Evolutionary conservation across 495 filamentous ascomycete genomes (phyloP).

Genomic region (Lichenothelia convexa): DNA sequence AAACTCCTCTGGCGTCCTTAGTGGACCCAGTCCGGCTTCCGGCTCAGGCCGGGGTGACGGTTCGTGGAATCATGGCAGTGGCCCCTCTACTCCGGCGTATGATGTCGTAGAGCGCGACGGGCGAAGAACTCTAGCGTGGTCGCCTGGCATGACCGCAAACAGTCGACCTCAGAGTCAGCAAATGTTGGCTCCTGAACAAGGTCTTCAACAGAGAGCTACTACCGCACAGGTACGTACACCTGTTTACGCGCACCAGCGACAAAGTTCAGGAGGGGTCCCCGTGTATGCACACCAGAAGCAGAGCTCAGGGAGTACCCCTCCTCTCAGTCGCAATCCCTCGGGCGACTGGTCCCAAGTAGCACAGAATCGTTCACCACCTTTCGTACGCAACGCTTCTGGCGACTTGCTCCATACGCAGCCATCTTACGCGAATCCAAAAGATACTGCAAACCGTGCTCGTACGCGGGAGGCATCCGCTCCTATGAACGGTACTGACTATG

Average conservation of each 20-base stretch:
- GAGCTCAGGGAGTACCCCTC: slow-evolving; percentile 17
- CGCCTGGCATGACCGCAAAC: slow-evolving; percentile 42
- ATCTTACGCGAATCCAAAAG: too few relatives aligned
- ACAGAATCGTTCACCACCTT: too few relatives aligned
- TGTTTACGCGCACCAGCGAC: slow-evolving; percentile 12
- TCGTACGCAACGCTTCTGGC: slow-evolving; percentile 4
- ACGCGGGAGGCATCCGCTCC: slow-evolving; percentile 12
- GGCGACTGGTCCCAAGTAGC: slow-evolving; percentile 33
- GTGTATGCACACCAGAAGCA: slow-evolving; percentile 16
- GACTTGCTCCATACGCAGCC: slow-evolving; percentile 1
- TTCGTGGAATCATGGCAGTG: too few relatives aligned
- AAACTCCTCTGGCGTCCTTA: not conserved
- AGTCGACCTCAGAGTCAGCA: slow-evolving; percentile 27
- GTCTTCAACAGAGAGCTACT: slow-evolving; percentile 66
- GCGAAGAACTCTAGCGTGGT: slow-evolving; percentile 35
- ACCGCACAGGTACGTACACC: slow-evolving; percentile 32
- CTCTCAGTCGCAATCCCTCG: slow-evolving; percentile 27
- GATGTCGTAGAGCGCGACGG: not conserved
- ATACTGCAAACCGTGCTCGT: slow-evolving; percentile 12
- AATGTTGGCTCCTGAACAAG: slow-evolving; percentile 53
- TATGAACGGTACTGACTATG: not conserved
- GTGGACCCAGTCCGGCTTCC: too few relatives aligned
- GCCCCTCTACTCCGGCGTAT: not conserved
- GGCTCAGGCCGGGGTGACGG: too few relatives aligned
- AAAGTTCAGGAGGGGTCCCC: not conserved